These are phyloP conservation scores for Cordia subcordata DNA, from an alignment of 257 asterid genomes.

Conservation along the genomic window DNA sequence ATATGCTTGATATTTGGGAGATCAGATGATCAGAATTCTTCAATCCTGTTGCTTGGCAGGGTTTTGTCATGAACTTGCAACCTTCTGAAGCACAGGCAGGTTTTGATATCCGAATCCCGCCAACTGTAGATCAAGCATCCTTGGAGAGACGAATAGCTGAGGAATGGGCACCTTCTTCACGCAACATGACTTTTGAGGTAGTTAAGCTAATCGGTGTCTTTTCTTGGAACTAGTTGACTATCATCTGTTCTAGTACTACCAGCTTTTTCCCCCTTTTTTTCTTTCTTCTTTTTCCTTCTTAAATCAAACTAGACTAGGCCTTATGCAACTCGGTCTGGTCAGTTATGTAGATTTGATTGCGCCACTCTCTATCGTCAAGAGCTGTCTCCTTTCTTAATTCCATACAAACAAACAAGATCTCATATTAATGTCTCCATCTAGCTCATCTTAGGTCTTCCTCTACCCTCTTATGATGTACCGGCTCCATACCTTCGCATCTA, in stretches of 20 bases:
- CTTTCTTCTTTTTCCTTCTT: too few relatives aligned
- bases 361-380: too few relatives aligned
- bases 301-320: too few relatives aligned
- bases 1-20: background rate
- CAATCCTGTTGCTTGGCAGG: constrained; percentile 38
- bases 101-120: constrained; percentile 90
- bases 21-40: background rate
- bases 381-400: too few relatives aligned
- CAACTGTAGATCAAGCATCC: constrained; percentile 66
- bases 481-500: too few relatives aligned
- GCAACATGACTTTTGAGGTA: constrained; percentile 95
- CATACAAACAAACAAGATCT: too few relatives aligned
- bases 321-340: too few relatives aligned
- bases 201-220: background rate
- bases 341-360: too few relatives aligned
- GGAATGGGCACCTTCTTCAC: constrained; percentile 95
- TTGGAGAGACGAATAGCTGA: constrained; percentile 81
- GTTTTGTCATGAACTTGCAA: constrained; percentile 95
- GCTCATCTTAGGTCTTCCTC: too few relatives aligned
- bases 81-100: constrained; percentile 99
- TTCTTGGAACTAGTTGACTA: background rate
- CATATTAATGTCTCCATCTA: too few relatives aligned
- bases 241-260: background rate
- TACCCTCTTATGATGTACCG: too few relatives aligned
- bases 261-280: too few relatives aligned